Evolutionary conservation across 2,329 filamentous ascomycete genomes (phyloP), one percentile per base, ranked within the genome.

Genomic region (Beauveria medogensis): DNA sequence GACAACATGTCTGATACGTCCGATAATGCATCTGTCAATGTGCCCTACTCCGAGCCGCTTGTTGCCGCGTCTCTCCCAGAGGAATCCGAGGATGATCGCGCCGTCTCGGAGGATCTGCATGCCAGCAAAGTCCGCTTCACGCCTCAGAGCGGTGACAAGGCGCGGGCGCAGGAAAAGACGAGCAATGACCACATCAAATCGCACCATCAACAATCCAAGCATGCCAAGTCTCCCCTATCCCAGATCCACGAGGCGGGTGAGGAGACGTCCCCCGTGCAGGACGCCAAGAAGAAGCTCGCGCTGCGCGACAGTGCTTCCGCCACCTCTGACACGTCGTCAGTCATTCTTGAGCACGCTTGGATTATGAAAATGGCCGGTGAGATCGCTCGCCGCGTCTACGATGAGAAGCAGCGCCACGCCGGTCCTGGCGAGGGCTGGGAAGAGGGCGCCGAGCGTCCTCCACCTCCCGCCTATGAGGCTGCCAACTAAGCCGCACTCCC

Each of bases 321-420:
- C 24, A 65, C 65, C 58, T 80, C 79, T 1, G 81, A 83, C 37
- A 78, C 76, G 5, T 79, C 81, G 14, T 82, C 82, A 0, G 79
- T 81, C 30, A 90, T 91, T 54, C 77, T 91, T 28, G 89, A 92
- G 71, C 88, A 91, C 72, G 90, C 90, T 3, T 94, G 90, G 89
- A 89, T 94, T 75, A 86, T 88, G 77, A 94, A 96, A 78, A 94
- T 99, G 84, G 92, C 93, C 5, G 88, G 87, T 65, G 94, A 97
- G 73, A 93, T 97, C 68, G 91, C 92, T 41, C 81, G 87, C 55
- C 88, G 91, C 60, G 91, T 96, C 65, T 90, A 93, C 66, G 90
- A 96, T 67, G 90, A 96, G 75, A 94, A 96, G 75, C 78, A 80
- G 59, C 77, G 79, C 41, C 78, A 82, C 58, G 75, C 77, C 28